A percentile compares a stretch with the other conserved stretches of the same genome.
Evolutionary conservation across 805 yeast genomes (phyloP).

Genomic region (Candida silvicultrix): DNA sequence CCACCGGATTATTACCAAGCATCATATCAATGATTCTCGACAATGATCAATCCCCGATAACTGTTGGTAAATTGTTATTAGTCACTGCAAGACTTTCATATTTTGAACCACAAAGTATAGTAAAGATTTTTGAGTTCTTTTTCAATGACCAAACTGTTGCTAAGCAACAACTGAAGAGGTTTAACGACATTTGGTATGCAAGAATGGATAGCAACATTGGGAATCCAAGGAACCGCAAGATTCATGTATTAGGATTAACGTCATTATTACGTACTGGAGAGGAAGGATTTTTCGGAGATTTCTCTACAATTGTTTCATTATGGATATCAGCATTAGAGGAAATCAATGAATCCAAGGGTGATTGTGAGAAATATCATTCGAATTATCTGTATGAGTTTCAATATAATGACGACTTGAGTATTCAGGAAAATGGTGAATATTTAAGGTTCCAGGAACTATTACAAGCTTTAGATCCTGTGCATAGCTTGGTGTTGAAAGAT

Average conservation of each 20-base stretch:
- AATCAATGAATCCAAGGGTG: slow-evolving; percentile 59
- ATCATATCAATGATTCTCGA: slow-evolving; percentile 24
- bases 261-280: slow-evolving; percentile 37
- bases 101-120: slow-evolving; percentile 23
- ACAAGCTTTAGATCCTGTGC: slow-evolving; percentile 43
- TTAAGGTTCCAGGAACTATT: slow-evolving; percentile 32
- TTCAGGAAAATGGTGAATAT: slow-evolving; percentile 35
- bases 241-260: slow-evolving; percentile 56
- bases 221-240: slow-evolving; percentile 70
- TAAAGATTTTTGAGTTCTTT: slow-evolving; percentile 22
- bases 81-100: slow-evolving; percentile 30
- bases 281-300: slow-evolving; percentile 22
- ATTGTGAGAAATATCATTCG: slow-evolving; percentile 45
- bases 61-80: slow-evolving; percentile 27
- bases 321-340: slow-evolving; percentile 66
- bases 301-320: slow-evolving; percentile 29
- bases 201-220: slow-evolving; percentile 51
- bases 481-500: slow-evolving; percentile 41
- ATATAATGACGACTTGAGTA: slow-evolving; percentile 15
- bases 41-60: slow-evolving; percentile 25
- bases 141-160: slow-evolving; percentile 20
- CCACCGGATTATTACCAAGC: slow-evolving; percentile 21
- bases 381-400: slow-evolving; percentile 28
- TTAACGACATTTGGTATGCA: slow-evolving; percentile 32
- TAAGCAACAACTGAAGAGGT: slow-evolving; percentile 21